Evolutionary conservation across 208 protist species (phyloP).

Genomic region (Tritrichomonas foetus): DNA sequence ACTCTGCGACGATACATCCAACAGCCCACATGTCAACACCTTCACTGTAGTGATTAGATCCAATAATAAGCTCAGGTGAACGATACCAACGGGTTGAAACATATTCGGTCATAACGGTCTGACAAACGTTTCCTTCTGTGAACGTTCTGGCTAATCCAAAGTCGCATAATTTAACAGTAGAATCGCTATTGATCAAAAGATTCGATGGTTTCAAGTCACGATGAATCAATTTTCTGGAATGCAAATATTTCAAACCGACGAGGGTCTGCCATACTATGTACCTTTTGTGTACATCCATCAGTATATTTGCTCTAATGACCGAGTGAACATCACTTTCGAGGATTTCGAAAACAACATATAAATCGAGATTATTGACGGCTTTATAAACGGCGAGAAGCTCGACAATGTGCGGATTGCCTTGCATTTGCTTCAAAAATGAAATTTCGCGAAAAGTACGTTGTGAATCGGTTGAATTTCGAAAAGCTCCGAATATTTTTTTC

Average conservation of each 20-base stretch:
- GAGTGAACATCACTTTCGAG: slow-evolving; percentile 68
- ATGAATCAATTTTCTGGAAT: slow-evolving; percentile 67
- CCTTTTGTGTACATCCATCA: slow-evolving; percentile 63
- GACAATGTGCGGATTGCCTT: slow-evolving; percentile 64
- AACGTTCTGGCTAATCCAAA: slow-evolving; percentile 75
- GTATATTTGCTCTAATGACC: slow-evolving; percentile 67
- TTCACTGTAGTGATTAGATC: neutral
- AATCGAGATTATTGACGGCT: slow-evolving; percentile 67
- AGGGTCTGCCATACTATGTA: slow-evolving; percentile 68
- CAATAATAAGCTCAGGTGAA: slow-evolving; percentile 31
- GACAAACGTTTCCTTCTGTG: neutral
- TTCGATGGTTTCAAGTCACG: slow-evolving; percentile 91
- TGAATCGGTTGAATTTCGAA: slow-evolving; percentile 66
- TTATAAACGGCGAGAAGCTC: slow-evolving; percentile 65
- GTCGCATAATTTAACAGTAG: slow-evolving; percentile 86
- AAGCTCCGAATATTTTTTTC: slow-evolving; percentile 72
- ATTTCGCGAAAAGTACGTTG: slow-evolving; percentile 70
- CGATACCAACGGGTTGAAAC: slow-evolving; percentile 53
- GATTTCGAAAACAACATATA: slow-evolving; percentile 71
- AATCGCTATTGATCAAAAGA: slow-evolving; percentile 82
- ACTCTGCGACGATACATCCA: slow-evolving; percentile 53
- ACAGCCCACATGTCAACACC: slow-evolving; percentile 52
- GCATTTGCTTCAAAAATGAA: slow-evolving; percentile 60
- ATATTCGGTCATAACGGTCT: slow-evolving; percentile 53
- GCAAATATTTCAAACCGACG: slow-evolving; percentile 58